These are phyloP conservation scores for Yamadazyma membranifaciens DNA, from an alignment of 1,139 yeast species.

Conservation along the genomic window DNA sequence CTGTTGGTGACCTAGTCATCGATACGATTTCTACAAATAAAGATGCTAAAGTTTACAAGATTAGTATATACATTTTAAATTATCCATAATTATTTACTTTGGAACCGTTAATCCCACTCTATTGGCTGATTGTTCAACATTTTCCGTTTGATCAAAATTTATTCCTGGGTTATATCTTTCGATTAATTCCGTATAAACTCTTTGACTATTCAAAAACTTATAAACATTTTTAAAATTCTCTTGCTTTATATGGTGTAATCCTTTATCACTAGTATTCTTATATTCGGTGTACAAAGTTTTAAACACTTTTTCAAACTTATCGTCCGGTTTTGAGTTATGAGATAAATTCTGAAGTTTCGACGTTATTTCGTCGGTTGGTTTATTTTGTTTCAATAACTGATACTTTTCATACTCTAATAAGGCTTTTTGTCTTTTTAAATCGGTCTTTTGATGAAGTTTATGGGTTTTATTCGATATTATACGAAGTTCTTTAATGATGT, in stretches of 20 bases:
- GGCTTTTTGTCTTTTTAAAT: slow-evolving; percentile 50
- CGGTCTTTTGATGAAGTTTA: slow-evolving; percentile 42
- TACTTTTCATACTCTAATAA: slow-evolving; percentile 53
- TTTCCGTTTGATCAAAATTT: slow-evolving; percentile 73
- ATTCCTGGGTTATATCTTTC: slow-evolving; percentile 88
- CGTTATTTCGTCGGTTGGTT: slow-evolving; percentile 36
- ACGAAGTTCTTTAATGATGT: slow-evolving; percentile 44
- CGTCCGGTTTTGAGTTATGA: slow-evolving; percentile 9
- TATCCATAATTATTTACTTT: slow-evolving; percentile 16
- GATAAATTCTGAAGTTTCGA: slow-evolving; percentile 27
- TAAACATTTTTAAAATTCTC: slow-evolving; percentile 48
- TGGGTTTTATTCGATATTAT: slow-evolving; percentile 42
- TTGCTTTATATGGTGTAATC: slow-evolving; percentile 15
- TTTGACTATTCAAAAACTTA: slow-evolving; percentile 65
- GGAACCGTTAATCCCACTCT: slow-evolving; percentile 68
- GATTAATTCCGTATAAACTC: slow-evolving; percentile 72
- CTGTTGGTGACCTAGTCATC: no score
- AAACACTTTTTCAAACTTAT: slow-evolving; percentile 18
- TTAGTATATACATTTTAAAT: neutral
- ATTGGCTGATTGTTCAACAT: slow-evolving; percentile 75
- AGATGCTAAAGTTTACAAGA: no score
- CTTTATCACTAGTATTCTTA: slow-evolving; percentile 8
- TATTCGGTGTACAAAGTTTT: slow-evolving; percentile 24
- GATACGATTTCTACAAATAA: no score
- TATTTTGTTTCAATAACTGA: slow-evolving; percentile 43